A percentile compares a stretch with the other conserved stretches of the same genome.
Evolutionary conservation across 2,329 filamentous ascomycete species (phyloP).

Genomic region (Boeremia lycopersici): DNA sequence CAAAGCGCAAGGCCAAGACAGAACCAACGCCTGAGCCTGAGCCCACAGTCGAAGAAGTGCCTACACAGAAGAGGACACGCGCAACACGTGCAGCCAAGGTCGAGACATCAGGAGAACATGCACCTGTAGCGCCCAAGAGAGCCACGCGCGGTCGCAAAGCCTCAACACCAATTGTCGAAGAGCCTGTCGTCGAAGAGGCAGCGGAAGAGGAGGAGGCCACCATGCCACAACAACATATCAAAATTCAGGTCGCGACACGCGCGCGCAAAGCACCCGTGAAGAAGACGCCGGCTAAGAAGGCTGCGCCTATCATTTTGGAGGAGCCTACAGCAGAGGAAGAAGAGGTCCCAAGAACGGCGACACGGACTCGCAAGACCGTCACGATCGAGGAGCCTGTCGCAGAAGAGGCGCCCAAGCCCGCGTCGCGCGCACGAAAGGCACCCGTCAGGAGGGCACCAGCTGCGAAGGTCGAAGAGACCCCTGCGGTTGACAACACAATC

Average conservation of each 20-base stretch:
- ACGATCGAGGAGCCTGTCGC: constrained; percentile 13
- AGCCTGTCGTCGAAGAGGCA: constrained; percentile 17
- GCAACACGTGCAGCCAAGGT: constrained; percentile 30
- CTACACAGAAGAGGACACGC: constrained; percentile 29
- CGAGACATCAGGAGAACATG: constrained; percentile 23
- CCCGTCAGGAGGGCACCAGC: constrained; percentile 24
- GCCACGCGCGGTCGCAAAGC: constrained; percentile 34
- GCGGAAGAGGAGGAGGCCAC: constrained; percentile 12
- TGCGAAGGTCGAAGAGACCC: constrained; percentile 16
- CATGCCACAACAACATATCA: constrained; percentile 25
- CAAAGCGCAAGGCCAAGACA: constrained; percentile 28
- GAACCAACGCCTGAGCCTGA: constrained; percentile 20
- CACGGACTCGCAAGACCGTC: constrained; percentile 20
- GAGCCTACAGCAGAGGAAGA: constrained; percentile 18
- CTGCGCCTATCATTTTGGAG: constrained; percentile 15
- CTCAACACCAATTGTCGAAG: constrained; percentile 17
- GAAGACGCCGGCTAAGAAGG: constrained; percentile 30
- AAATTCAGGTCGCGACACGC: constrained; percentile 34
- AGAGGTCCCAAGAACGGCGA: constrained; percentile 16
- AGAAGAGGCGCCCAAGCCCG: constrained; percentile 24
- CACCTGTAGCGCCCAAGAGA: constrained; percentile 28
- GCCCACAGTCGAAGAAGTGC: constrained; percentile 15
- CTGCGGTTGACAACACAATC: constrained; percentile 14
- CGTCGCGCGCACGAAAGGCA: constrained; percentile 27
- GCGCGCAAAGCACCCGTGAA: constrained; percentile 28